Conservation (phyloP, 768 basidiomycete species). For the Dioszegia hungarica region DNA sequence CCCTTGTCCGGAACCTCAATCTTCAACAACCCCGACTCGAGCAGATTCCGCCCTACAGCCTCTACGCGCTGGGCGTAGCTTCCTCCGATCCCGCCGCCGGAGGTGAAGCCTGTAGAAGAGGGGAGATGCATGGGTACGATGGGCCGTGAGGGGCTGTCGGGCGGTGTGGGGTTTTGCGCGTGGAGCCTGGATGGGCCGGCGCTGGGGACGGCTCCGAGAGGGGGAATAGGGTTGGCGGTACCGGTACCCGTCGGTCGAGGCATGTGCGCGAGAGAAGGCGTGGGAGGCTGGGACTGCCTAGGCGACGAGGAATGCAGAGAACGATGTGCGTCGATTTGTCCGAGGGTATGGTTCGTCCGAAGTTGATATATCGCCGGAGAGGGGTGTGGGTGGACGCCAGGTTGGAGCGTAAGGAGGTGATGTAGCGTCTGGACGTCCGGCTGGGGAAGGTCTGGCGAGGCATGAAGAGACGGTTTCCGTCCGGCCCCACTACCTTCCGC, state of each 20-base stretch:
- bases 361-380: constrained; percentile 32
- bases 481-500: constrained; percentile 57
- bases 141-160: neutral
- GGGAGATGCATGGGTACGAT: neutral
- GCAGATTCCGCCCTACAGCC: constrained; percentile 4
- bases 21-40: constrained; percentile 19
- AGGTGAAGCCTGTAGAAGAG: neutral
- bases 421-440: constrained; percentile 25
- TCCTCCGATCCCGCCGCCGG: neutral
- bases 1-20: constrained; percentile 32
- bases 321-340: constrained; percentile 14
- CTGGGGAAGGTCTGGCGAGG: constrained; percentile 15
- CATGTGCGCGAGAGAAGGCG: neutral
- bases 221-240: too few relatives aligned
- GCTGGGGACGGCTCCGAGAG: too few relatives aligned
- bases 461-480: too few relatives aligned
- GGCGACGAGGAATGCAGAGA: too few relatives aligned
- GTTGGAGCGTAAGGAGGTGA: constrained; percentile 25
- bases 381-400: constrained; percentile 20
- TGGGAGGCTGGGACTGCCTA: neutral
- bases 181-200: neutral
- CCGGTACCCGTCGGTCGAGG: too few relatives aligned
- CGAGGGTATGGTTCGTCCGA: constrained; percentile 11
- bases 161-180: neutral
- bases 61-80: neutral